Evolutionary conservation across 208 protist genomes (phyloP).

Genomic region (Leishmania arabica): DNA sequence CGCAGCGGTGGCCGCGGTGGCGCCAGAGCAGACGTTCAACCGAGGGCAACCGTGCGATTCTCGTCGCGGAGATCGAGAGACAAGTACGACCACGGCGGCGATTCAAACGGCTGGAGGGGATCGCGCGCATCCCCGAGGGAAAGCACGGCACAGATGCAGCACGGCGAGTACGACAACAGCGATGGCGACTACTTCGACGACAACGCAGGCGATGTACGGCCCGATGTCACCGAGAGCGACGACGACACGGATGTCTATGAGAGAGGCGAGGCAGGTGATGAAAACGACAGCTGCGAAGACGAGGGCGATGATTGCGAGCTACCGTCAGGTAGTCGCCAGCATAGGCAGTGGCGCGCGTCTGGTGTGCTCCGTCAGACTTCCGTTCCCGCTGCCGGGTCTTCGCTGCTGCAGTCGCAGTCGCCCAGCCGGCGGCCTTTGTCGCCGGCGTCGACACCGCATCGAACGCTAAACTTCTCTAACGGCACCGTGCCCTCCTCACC

Average conservation of each 20-base stretch:
- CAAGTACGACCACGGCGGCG: no score
- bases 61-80: not conserved
- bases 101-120: not conserved
- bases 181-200: slow-evolving; percentile 2
- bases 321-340: not conserved
- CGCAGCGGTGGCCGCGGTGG: not conserved
- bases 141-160: not conserved
- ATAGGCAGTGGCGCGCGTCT: not conserved
- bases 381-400: not conserved
- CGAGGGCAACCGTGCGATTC: not conserved
- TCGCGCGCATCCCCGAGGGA: not conserved
- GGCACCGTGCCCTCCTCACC: slow-evolving; percentile 14
- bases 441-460: slow-evolving; percentile 16
- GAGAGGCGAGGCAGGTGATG: not conserved
- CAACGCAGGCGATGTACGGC: not conserved
- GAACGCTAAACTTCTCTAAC: slow-evolving; percentile 17
- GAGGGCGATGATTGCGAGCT: not conserved
- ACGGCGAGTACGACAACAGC: not conserved
- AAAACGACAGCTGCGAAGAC: not conserved
- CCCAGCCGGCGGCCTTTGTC: not conserved
- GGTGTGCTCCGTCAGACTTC: not conserved
- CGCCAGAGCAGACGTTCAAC: not conserved
- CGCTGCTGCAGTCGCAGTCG: not conserved
- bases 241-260: not conserved
- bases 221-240: not conserved